phyloP scores from a whole-genome alignment of 805 yeast species.

The Spathaspora arborariae region DNA sequence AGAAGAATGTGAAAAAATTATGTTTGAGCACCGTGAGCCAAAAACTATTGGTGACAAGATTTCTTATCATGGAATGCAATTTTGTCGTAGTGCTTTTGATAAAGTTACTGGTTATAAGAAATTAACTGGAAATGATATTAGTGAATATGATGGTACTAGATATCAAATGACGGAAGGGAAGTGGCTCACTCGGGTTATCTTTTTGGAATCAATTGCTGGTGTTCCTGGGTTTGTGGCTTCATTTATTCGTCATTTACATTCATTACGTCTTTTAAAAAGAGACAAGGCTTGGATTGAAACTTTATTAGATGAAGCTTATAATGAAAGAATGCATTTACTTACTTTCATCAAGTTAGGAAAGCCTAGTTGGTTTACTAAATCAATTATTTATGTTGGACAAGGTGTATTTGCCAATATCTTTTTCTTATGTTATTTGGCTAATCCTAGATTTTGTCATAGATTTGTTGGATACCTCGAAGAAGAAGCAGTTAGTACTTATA shows the following conservation, averaged over 20 bases:
- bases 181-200: slow-evolving; percentile 62
- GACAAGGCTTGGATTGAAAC: slow-evolving; percentile 78
- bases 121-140: slow-evolving; percentile 35
- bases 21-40: slow-evolving; percentile 52
- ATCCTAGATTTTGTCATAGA: slow-evolving; percentile 66
- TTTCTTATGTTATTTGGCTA: slow-evolving; percentile 53
- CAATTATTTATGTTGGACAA: slow-evolving; percentile 58
- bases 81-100: slow-evolving; percentile 53
- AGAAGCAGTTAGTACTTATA: slow-evolving; percentile 69
- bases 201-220: slow-evolving; percentile 70
- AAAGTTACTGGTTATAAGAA: slow-evolving; percentile 62
- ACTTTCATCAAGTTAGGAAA: slow-evolving; percentile 63
- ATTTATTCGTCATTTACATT: slow-evolving; percentile 63
- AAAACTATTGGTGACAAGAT: slow-evolving; percentile 44
- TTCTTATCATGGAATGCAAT: slow-evolving; percentile 45
- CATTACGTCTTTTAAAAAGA: slow-evolving; percentile 55
- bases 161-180: slow-evolving; percentile 56
- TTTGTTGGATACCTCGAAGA: slow-evolving; percentile 78
- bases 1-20: slow-evolving; percentile 34
- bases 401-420: slow-evolving; percentile 68
- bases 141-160: slow-evolving; percentile 34
- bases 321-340: slow-evolving; percentile 72
- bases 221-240: slow-evolving; percentile 82
- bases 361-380: slow-evolving; percentile 56
- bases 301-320: slow-evolving; percentile 69